phyloP scores from a whole-genome alignment of 139 green algal genomes.

The Coelastrella sp. region DNA sequence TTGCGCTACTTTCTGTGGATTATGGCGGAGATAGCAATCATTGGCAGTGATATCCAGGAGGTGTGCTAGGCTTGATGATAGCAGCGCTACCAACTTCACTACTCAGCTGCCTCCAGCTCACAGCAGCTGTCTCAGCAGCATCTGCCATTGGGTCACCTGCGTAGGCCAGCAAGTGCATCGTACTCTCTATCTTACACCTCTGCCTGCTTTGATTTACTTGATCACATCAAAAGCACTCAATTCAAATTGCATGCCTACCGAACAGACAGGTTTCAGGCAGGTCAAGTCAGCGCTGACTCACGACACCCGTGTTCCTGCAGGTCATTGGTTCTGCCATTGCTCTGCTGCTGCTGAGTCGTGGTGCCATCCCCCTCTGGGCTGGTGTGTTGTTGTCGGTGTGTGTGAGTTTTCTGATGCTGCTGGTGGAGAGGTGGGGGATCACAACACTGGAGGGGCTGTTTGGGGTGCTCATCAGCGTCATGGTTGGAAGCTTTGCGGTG shows the following conservation, averaged over 20 bases:
- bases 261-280: background rate
- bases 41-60: slow-evolving; percentile 86
- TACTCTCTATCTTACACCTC: background rate
- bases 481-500: slow-evolving; percentile 74
- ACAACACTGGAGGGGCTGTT: slow-evolving; percentile 86
- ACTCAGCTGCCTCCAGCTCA: background rate
- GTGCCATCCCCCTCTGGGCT: slow-evolving; percentile 76
- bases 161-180: background rate
- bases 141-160: background rate
- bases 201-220: background rate
- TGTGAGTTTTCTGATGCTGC: slow-evolving; percentile 72
- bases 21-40: slow-evolving; percentile 91
- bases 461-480: slow-evolving; percentile 69
- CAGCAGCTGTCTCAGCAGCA: background rate
- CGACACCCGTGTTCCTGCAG: slow-evolving; percentile 41
- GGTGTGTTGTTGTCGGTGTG: slow-evolving; percentile 61
- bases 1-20: slow-evolving; percentile 77
- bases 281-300: background rate
- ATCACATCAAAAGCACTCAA: too few species aligned
- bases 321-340: slow-evolving; percentile 88
- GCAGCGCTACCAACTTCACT: background rate
- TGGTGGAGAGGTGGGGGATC: slow-evolving; percentile 72
- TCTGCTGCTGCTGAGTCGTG: slow-evolving; percentile 76
- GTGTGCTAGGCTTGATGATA: background rate
- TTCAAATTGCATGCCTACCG: background rate